A percentile compares a stretch with the other conserved stretches of the same genome.
phyloP scores from a whole-genome alignment of 305 asterid genomes.

The Plantago lanceolata region DNA sequence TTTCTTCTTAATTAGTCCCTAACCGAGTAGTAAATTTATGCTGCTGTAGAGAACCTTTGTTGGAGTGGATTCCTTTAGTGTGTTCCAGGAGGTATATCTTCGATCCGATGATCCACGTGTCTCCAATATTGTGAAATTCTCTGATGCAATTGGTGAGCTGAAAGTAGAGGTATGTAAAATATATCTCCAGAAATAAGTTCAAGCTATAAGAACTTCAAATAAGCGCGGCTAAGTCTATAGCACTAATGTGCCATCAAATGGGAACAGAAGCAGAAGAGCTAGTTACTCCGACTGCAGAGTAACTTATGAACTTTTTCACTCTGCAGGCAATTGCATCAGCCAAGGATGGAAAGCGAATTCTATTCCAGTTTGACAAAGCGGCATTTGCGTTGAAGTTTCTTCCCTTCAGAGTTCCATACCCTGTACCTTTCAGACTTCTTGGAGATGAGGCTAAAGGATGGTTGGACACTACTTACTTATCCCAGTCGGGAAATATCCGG shows the following conservation, averaged over 20 bases:
- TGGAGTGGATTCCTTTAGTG: slow-evolving; percentile 81
- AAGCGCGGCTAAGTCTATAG: not conserved
- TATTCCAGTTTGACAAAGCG: slow-evolving; percentile 85
- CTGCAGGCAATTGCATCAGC: slow-evolving; percentile 67
- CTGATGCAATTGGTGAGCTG: slow-evolving; percentile 70
- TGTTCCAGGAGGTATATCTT: slow-evolving; percentile 83
- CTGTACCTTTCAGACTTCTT: slow-evolving; percentile 85
- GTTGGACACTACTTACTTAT: slow-evolving; percentile 88
- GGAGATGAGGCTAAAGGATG: slow-evolving; percentile 98
- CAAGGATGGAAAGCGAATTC: slow-evolving; percentile 63
- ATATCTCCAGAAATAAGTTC: not conserved
- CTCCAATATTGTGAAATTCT: slow-evolving; percentile 76
- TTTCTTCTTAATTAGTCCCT: not conserved
- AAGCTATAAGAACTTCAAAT: not conserved
- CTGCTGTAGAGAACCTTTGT: slow-evolving; percentile 80
- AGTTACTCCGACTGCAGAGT: slow-evolving; percentile 2
- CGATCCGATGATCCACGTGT: slow-evolving; percentile 71
- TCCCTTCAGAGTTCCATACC: slow-evolving; percentile 89
- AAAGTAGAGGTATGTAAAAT: slow-evolving; percentile 71
- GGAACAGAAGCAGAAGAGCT: not conserved
- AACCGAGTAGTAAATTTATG: not conserved
- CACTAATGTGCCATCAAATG: not conserved
- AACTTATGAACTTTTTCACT: slow-evolving; percentile 10
- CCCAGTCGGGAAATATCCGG: slow-evolving; percentile 75
- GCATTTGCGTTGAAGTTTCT: slow-evolving; percentile 74